These are phyloP conservation scores for Pelargonium myrrhifolium DNA, from an alignment of 441 rosid species.

Conservation along the genomic window DNA sequence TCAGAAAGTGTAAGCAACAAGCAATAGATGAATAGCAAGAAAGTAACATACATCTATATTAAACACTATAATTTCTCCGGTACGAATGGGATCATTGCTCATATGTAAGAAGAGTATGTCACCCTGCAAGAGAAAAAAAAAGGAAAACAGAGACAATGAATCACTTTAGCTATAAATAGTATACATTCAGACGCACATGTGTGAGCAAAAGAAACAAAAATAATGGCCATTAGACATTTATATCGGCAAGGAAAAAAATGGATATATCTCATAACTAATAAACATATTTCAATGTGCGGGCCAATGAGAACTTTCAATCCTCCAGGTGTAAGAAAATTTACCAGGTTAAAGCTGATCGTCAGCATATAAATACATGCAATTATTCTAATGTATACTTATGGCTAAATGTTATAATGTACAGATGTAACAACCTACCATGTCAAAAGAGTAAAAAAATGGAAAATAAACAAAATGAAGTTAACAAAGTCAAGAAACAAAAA, in stretches of 20 bases:
- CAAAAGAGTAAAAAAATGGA: background rate
- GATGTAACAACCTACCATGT: background rate
- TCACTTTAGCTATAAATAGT: too few relatives aligned
- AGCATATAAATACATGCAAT: background rate
- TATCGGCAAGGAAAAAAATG: too few relatives aligned
- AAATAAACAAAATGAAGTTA: background rate
- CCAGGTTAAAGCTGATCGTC: background rate
- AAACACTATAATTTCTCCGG: slow-evolving; percentile 81
- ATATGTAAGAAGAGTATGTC: slow-evolving; percentile 69
- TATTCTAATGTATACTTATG: background rate
- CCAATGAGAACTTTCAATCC: too few relatives aligned
- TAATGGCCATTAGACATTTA: too few relatives aligned
- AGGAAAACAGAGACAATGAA: background rate
- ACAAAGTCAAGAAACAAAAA: background rate
- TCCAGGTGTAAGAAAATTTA: too few relatives aligned
- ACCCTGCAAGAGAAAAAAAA: slow-evolving; percentile 44
- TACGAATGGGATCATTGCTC: slow-evolving; percentile 71
- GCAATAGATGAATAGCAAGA: background rate
- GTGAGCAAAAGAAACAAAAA: too few relatives aligned
- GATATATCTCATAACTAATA: too few relatives aligned
- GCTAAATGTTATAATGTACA: background rate
- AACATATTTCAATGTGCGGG: too few relatives aligned
- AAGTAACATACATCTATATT: slow-evolving; percentile 45
- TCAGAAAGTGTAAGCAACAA: background rate
- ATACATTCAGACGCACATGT: too few relatives aligned